Evolutionary conservation across 495 filamentous ascomycete species (phyloP).

Genomic region (Peziza echinospora): DNA sequence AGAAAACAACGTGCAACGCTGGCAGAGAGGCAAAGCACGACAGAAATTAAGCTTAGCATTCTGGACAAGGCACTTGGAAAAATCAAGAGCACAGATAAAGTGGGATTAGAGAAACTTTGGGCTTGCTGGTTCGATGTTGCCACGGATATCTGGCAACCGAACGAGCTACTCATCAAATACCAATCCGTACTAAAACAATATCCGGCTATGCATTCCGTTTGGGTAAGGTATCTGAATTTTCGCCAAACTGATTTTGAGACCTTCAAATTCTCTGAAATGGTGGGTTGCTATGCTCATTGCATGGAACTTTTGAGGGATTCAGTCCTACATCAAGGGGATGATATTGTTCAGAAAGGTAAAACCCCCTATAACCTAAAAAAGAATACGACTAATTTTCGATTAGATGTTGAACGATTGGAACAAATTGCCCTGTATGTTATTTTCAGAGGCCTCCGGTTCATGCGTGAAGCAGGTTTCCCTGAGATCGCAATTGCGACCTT

Average conservation of each 20-base stretch:
- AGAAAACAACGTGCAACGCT: constrained; percentile 27
- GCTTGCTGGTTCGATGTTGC: constrained; percentile 52
- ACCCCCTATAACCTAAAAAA: too few relatives aligned
- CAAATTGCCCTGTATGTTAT: constrained; percentile 48
- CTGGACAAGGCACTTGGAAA: constrained; percentile 55
- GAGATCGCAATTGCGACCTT: constrained; percentile 61
- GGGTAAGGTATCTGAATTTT: constrained; percentile 55
- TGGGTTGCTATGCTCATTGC: constrained; percentile 33
- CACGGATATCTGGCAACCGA: constrained; percentile 44
- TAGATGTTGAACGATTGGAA: constrained; percentile 19
- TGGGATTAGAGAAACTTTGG: constrained; percentile 31
- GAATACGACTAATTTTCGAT: too few relatives aligned
- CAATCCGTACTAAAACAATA: constrained; percentile 34
- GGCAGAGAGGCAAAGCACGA: constrained; percentile 43
- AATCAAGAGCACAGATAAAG: constrained; percentile 16
- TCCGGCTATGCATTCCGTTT: constrained; percentile 37
- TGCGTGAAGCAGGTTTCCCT: constrained; percentile 57
- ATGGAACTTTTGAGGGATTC: constrained; percentile 29
- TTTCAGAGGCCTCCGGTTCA: constrained; percentile 46
- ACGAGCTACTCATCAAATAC: constrained; percentile 43
- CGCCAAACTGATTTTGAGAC: constrained; percentile 42
- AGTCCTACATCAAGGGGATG: too few relatives aligned
- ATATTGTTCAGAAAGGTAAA: too few relatives aligned
- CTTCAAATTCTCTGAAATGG: constrained; percentile 48
- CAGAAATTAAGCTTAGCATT: constrained; percentile 60